Conservation (phyloP, 2,329 filamentous ascomycete genomes). For the Colletotrichum theobromicola region DNA sequence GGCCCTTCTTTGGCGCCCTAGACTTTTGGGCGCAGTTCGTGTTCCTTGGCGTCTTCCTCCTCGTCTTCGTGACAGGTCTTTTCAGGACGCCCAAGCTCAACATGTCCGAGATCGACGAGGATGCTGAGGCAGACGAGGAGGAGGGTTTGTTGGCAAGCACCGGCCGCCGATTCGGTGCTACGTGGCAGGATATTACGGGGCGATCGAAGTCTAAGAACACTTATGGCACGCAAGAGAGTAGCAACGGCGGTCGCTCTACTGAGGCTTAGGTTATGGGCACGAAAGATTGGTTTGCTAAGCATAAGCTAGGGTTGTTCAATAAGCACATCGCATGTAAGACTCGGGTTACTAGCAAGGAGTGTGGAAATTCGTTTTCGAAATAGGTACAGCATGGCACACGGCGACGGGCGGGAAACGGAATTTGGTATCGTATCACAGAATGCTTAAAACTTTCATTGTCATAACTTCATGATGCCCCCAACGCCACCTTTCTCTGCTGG, state of each 20-base stretch:
- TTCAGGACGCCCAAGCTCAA: constrained; percentile 82
- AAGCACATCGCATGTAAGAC: neutral
- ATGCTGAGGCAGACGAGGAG: constrained; percentile 90
- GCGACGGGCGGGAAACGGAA: neutral
- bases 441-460: neutral
- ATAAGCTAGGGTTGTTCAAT: neutral
- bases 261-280: neutral
- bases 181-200: constrained; percentile 87
- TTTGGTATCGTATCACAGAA: neutral
- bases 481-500: constrained; percentile 35
- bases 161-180: constrained; percentile 80
- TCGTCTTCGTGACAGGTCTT: constrained; percentile 80
- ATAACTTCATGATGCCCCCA: constrained; percentile 36
- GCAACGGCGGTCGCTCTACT: constrained; percentile 4
- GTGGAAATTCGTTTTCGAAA: neutral
- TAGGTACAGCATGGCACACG: neutral
- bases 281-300: neutral
- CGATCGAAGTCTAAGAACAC: constrained; percentile 28
- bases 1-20: constrained; percentile 92
- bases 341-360: neutral
- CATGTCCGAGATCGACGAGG: constrained; percentile 80
- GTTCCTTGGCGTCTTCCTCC: constrained; percentile 82
- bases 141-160: constrained; percentile 89
- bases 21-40: constrained; percentile 96
- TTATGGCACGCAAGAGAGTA: constrained; percentile 9